Evolutionary conservation across 768 basidiomycete species (phyloP).

Genomic region (Suillus variegatus): DNA sequence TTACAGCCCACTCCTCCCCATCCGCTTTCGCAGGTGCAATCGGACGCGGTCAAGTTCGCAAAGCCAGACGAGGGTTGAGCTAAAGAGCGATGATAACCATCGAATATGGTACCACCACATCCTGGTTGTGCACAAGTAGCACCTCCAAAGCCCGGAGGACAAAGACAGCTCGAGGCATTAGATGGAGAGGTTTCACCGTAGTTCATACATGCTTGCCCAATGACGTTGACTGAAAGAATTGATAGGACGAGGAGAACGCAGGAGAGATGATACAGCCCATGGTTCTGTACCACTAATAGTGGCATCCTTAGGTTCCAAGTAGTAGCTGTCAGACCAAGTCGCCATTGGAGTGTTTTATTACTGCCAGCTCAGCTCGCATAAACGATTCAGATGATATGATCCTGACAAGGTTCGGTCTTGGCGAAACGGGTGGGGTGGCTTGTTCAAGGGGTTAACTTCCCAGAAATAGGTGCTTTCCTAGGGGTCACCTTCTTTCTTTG

Average conservation of each 20-base stretch:
- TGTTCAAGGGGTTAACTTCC: no score
- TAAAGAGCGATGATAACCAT: constrained; percentile 61
- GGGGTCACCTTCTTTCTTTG: neutral
- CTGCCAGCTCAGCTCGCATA: constrained; percentile 1
- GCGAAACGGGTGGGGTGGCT: neutral
- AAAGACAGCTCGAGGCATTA: constrained; percentile 50
- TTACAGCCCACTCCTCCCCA: constrained; percentile 83
- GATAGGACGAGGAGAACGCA: constrained; percentile 13
- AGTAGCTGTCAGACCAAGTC: no score
- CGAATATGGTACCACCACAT: constrained; percentile 83
- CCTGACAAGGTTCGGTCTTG: neutral
- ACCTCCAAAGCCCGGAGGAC: constrained; percentile 83
- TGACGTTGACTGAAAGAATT: constrained; percentile 15
- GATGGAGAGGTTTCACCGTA: constrained; percentile 19
- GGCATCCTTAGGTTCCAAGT: neutral
- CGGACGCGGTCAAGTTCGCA: constrained; percentile 65
- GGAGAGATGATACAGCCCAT: neutral
- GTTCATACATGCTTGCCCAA: constrained; percentile 30
- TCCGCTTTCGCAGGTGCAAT: constrained; percentile 69
- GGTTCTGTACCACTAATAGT: neutral
- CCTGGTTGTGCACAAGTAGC: constrained; percentile 64
- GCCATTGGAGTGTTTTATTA: neutral
- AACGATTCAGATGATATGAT: neutral
- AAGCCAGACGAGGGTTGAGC: constrained; percentile 44
- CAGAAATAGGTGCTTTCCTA: no score